Evolutionary conservation across 2,329 filamentous ascomycete species (phyloP).

Genomic region (Exserohilum rostratum): DNA sequence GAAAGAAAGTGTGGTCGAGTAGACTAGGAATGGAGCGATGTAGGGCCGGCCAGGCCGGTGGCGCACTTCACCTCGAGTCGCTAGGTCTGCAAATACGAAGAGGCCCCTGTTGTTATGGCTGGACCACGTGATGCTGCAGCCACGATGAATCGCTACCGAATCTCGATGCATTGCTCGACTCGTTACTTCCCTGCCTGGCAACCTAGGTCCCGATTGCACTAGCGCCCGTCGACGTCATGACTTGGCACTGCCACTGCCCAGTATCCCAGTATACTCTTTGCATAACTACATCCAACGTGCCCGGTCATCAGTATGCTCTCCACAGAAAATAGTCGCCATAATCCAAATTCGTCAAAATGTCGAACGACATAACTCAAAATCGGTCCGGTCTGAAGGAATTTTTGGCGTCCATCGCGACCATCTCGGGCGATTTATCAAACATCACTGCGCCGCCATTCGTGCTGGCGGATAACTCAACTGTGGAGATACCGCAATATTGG

Average conservation of each 20-base stretch:
- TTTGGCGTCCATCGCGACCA: constrained; percentile 51
- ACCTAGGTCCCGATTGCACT: background rate
- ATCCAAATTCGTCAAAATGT: constrained; percentile 13
- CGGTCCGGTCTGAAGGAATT: constrained; percentile 44
- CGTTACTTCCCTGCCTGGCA: constrained; percentile 6
- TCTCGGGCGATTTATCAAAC: constrained; percentile 54
- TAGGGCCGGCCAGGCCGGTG: background rate
- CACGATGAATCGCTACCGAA: constrained; percentile 1
- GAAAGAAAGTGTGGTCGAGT: background rate
- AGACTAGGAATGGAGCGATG: background rate
- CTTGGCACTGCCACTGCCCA: constrained; percentile 6
- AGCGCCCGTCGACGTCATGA: constrained; percentile 15
- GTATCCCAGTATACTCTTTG: background rate
- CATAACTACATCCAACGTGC: constrained; percentile 6
- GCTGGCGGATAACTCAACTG: constrained; percentile 53
- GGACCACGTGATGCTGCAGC: background rate
- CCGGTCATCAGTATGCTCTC: background rate
- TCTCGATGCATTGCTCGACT: constrained; percentile 3
- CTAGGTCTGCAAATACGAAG: background rate
- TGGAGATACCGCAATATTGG: constrained; percentile 56
- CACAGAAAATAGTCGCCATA: background rate
- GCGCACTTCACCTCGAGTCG: background rate
- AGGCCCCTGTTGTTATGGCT: background rate
- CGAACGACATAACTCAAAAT: constrained; percentile 32
- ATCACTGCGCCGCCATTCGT: constrained; percentile 57